Evolutionary conservation across 768 basidiomycete species (phyloP), one percentile per base, ranked within the genome.

Genomic region (Termitomyces sp.): DNA sequence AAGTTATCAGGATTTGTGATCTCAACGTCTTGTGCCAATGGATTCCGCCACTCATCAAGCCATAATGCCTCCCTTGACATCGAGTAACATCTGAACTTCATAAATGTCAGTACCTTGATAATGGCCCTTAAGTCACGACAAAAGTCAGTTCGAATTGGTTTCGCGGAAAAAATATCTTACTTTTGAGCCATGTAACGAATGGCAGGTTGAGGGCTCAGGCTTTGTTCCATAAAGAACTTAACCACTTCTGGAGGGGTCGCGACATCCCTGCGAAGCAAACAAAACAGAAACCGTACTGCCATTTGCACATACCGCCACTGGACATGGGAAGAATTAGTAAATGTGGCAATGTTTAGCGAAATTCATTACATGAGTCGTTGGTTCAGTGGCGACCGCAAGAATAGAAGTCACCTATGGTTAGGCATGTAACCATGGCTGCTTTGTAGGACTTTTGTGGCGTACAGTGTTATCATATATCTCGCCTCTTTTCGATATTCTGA

Each of bases 221-320:
- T 77, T 61, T 88, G 82, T 54, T 77, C 75, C 62, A 88, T 72
- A 67, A 92, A 82, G 66, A 91, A 85, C 58, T 69, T 76, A 1
- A 82, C 81, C 5, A 86, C 68, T 3, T 78, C 78, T 14, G 84
- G 72, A 2, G 80, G 67, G 17, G 81, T 75, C 10, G 77, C 70
- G 28, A 70, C 67, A 63, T 93, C 88, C 66, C 89, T 76, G 63
- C 86, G 79, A 53, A 91, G 73, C 30, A 91, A 74, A 39, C 79
- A 75, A 30, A 72, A 73, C 44, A 91, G 67, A 64, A 89, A 86
- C 34, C 78, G 79, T 30, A 77, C 68, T 8, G 89, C 86, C 62
- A 84, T 84, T 75, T 91, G 85, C 0, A 85, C 76, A 68, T 92
- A 92, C 72, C 89, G 78, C 90, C 90, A 92, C 90, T 92, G 61